Percentiles rank a stretch among this genome's conserved stretches.
Evolutionary conservation across 2,329 filamentous ascomycete genomes (phyloP).

Genomic region (Cadophora malorum): DNA sequence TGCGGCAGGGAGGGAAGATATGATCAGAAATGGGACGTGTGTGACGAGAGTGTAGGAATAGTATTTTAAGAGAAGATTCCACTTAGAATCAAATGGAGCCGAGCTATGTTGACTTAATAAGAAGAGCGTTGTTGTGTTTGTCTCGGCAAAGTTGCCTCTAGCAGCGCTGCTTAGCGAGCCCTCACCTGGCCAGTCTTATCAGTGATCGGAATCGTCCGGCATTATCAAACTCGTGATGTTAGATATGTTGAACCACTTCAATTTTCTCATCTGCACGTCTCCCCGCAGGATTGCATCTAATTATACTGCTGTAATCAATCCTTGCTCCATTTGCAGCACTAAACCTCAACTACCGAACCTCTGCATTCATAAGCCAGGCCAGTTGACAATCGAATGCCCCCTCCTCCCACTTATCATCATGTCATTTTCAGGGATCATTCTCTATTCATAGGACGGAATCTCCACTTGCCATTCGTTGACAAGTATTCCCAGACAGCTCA

Average conservation of each 20-base stretch:
- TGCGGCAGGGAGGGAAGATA: no score
- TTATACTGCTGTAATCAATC: neutral
- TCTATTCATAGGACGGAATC: conserved; percentile 1
- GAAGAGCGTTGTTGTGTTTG: neutral
- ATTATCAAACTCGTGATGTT: neutral
- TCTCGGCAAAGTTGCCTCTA: neutral
- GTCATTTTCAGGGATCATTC: neutral
- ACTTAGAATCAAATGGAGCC: neutral
- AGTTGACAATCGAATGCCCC: neutral
- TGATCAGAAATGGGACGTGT: no score
- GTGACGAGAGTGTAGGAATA: no score
- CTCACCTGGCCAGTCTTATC: neutral
- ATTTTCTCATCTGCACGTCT: neutral
- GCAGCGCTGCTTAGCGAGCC: neutral
- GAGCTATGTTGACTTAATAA: neutral
- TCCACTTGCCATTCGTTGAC: neutral
- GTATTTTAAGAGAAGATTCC: neutral
- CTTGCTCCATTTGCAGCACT: neutral
- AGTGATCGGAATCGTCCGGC: neutral
- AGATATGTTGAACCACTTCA: neutral
- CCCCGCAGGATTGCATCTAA: neutral
- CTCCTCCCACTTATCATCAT: neutral
- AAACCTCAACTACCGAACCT: neutral
- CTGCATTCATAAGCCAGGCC: neutral
- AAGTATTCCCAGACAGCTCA: no score